Evolutionary conservation across 345 rosid genomes (phyloP).

Genomic region (Raphanus raphanistrum): DNA sequence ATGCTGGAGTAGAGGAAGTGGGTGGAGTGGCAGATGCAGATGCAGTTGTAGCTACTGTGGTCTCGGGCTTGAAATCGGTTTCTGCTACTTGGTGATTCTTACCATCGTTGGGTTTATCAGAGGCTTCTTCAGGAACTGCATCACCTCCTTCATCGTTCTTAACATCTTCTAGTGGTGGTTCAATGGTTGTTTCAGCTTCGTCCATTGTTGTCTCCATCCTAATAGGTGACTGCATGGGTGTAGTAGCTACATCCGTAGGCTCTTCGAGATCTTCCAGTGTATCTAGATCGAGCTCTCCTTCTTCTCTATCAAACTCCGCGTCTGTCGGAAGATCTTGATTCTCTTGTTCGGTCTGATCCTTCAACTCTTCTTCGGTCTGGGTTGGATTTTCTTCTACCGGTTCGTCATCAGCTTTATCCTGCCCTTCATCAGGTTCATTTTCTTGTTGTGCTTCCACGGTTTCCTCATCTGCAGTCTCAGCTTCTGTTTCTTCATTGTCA

Average conservation of each 20-base stretch:
- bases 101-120: constrained; percentile 55
- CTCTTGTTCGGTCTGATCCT: constrained; percentile 47
- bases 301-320: constrained; percentile 75
- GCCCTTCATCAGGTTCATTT: constrained; percentile 44
- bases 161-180: constrained; percentile 51
- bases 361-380: constrained; percentile 46
- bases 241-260: constrained; percentile 41
- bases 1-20: constrained; percentile 21
- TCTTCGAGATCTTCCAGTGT: constrained; percentile 63
- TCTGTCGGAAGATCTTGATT: constrained; percentile 47
- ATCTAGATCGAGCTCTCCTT: constrained; percentile 76
- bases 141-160: constrained; percentile 71
- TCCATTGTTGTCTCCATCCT: constrained; percentile 49
- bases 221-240: constrained; percentile 65
- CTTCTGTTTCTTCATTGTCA: constrained; percentile 66
- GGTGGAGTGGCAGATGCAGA: constrained; percentile 12
- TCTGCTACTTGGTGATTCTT: constrained; percentile 45
- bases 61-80: constrained; percentile 36
- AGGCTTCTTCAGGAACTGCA: constrained; percentile 47
- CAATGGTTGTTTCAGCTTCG: constrained; percentile 56
- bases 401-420: constrained; percentile 44
- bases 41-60: not conserved
- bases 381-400: constrained; percentile 53
- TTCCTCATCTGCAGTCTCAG: constrained; percentile 52
- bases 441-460: constrained; percentile 45